phyloP scores from a whole-genome alignment of 805 yeast genomes.

The Saturnispora mendoncae region DNA sequence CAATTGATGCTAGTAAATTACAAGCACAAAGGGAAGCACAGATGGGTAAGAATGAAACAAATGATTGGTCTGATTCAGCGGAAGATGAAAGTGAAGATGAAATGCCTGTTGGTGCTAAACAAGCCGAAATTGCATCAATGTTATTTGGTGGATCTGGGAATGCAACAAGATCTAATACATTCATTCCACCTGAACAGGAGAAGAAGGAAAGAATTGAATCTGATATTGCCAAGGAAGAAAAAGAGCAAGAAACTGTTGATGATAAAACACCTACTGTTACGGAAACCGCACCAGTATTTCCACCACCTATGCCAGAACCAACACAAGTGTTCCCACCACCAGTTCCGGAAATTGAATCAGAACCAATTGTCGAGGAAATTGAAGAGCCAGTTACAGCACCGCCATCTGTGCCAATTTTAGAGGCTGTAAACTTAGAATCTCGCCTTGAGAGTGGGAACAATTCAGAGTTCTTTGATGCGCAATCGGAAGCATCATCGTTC shows the following conservation, averaged over 20 bases:
- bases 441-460: constrained; percentile 1
- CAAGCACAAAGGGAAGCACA: constrained; percentile 69
- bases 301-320: constrained; percentile 9
- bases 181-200: constrained; percentile 11
- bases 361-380: constrained; percentile 11
- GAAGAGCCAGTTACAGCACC: constrained; percentile 7
- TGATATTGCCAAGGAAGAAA: neutral
- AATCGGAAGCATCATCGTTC: constrained; percentile 15
- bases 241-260: neutral
- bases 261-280: neutral
- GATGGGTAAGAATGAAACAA: constrained; percentile 42
- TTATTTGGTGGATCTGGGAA: constrained; percentile 38
- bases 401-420: constrained; percentile 17
- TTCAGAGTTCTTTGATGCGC: constrained; percentile 15
- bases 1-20: constrained; percentile 47
- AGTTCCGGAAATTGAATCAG: constrained; percentile 8
- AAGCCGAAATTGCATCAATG: constrained; percentile 47
- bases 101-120: constrained; percentile 39
- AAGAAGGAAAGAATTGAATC: neutral
- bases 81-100: constrained; percentile 37
- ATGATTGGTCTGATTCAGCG: constrained; percentile 35
- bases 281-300: constrained; percentile 6
- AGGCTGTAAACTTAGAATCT: constrained; percentile 2
- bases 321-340: constrained; percentile 11
- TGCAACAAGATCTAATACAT: constrained; percentile 20